Evolutionary conservation across 2,329 filamentous ascomycete genomes (phyloP).

Genomic region (Fusarium haematococcum): DNA sequence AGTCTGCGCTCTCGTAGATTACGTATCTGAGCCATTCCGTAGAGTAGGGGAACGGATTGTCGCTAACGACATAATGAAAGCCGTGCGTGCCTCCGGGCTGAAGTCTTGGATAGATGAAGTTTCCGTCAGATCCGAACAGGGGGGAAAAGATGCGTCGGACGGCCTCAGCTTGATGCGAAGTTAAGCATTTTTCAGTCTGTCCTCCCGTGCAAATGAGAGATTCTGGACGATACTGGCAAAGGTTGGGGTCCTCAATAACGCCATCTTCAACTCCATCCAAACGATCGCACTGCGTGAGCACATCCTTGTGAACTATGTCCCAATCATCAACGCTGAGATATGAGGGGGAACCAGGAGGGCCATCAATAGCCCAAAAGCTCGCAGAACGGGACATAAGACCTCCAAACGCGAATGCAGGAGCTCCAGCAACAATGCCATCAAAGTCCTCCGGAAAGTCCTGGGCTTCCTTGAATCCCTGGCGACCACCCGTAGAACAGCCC

Average conservation of each 20-base stretch:
- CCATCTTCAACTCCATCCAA: conserved; percentile 62
- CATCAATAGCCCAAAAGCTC: conserved; percentile 27
- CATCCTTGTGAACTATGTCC: conserved; percentile 55
- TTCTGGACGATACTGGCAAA: conserved; percentile 58
- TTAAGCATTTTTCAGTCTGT: conserved; percentile 22
- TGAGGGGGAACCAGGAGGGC: neutral
- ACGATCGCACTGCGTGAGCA: conserved; percentile 62
- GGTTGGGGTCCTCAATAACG: conserved; percentile 60
- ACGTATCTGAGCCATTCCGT: conserved; percentile 54
- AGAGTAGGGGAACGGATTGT: conserved; percentile 14
- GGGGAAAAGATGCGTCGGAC: conserved; percentile 29
- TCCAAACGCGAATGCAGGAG: conserved; percentile 59
- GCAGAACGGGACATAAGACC: conserved; percentile 12
- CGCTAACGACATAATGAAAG: conserved; percentile 41
- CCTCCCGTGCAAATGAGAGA: conserved; percentile 51
- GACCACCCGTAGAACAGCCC: conserved; percentile 70
- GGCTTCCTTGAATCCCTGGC: conserved; percentile 67
- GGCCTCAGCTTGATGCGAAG: conserved; percentile 12
- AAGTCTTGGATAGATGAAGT: conserved; percentile 32
- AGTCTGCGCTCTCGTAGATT: conserved; percentile 53
- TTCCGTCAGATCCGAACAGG: conserved; percentile 46
- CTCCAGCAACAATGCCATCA: conserved; percentile 62
- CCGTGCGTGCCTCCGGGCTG: conserved; percentile 40
- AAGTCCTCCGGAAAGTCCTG: conserved; percentile 68
- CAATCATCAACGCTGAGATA: conserved; percentile 50